Base-by-base conservation (phyloP, 192 early-diverging fungal species). In the Rhizoclosmatium globosum region DNA sequence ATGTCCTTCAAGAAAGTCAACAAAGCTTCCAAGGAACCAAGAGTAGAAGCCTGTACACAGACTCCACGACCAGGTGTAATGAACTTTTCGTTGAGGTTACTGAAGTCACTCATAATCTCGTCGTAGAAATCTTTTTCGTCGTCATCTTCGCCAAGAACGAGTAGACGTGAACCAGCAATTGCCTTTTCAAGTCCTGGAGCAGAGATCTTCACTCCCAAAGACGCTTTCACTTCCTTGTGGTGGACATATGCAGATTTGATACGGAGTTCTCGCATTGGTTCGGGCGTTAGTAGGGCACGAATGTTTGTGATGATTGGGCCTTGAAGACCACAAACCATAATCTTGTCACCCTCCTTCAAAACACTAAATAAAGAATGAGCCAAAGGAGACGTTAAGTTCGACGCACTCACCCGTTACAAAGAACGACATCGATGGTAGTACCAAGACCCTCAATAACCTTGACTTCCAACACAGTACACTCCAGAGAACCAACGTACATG, bases 401-500 rank as follows among this genome's bases (percentile, higher is more conserved):
- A 31, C 31, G 31, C 31, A 31, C 64, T 50, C 42, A 76, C 74
- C 86, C 86, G 87, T 99, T 99, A 6, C 95, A 95, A 56, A 99
- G 88, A 39, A 99, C 87, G 39, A 98, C 97, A 86, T 99, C 98
- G 68, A 98, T 95, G 2, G 98, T 98, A 0, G 96, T 99, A 71
- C 97, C 97, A 57, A 96, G 90, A 80, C 98, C 98, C 87, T 99
- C 98, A 81, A 98, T 92, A 13, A 97, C 97, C 90, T 99, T 99
- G 79, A 99, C 98, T 90, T 99, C 98, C 74, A 99, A 83, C 48
- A 99, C 96, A 21, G 98, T 98, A 89, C 96, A 97, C 87, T 98
- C 95, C 39, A 98, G 85, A 85, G 97, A 95, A 9, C 94, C 94
- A 67, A 98, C 86, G 77, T 98, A 99, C 98, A 98, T 99, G 57